Evolutionary conservation across 2,329 filamentous ascomycete species (phyloP).

Genomic region (Dactylonectria macrodidyma): DNA sequence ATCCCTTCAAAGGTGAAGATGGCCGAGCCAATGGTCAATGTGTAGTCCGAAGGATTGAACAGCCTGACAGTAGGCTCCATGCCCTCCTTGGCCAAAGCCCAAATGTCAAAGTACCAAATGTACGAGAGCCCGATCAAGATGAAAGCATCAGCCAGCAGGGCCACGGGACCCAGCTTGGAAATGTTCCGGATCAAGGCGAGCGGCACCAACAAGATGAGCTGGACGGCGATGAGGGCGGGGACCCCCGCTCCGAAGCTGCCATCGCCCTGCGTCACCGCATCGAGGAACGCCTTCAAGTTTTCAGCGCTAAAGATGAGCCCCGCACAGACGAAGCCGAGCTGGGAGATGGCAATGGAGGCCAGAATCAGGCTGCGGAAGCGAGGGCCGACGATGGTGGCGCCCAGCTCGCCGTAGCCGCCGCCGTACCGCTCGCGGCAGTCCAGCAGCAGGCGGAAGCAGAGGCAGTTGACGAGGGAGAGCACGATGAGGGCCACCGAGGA

Average conservation of each 20-base stretch:
- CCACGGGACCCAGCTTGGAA: slow-evolving; percentile 78
- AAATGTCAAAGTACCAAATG: slow-evolving; percentile 81
- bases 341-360: slow-evolving; percentile 79
- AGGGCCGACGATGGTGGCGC: slow-evolving; percentile 74
- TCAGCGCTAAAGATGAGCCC: slow-evolving; percentile 85
- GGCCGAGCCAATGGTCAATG: slow-evolving; percentile 79
- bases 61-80: slow-evolving; percentile 73
- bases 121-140: slow-evolving; percentile 80
- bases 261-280: slow-evolving; percentile 69
- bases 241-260: slow-evolving; percentile 67
- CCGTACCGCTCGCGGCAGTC: slow-evolving; percentile 75
- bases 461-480: slow-evolving; percentile 76
- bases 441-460: slow-evolving; percentile 81
- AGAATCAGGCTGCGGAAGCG: slow-evolving; percentile 77
- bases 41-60: slow-evolving; percentile 79
- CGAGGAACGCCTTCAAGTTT: slow-evolving; percentile 77
- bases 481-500: slow-evolving; percentile 77
- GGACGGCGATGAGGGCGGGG: slow-evolving; percentile 73
- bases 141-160: slow-evolving; percentile 79
- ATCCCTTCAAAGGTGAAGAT: slow-evolving; percentile 88
- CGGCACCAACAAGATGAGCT: slow-evolving; percentile 76
- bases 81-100: slow-evolving; percentile 68
- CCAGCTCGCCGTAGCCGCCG: slow-evolving; percentile 83
- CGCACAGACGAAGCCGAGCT: slow-evolving; percentile 84
- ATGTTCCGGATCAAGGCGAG: slow-evolving; percentile 82